Evolutionary conservation across 176 grass and related monocot species (phyloP).

Genomic region (Poa annua): DNA sequence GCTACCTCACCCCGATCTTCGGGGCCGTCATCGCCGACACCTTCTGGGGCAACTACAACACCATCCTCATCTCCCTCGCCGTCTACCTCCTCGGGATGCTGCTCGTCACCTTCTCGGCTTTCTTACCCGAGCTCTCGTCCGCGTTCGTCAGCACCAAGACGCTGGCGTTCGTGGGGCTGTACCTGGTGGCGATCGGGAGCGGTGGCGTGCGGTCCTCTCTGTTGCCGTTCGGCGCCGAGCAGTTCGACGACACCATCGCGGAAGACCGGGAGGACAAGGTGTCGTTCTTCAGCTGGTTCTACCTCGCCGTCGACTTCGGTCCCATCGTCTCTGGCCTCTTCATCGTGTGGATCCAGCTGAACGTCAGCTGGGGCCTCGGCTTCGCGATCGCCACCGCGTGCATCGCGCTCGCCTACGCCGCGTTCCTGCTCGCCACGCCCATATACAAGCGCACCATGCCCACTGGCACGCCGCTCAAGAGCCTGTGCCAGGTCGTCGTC

Average conservation of each 20-base stretch:
- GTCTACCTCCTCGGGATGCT: constrained; percentile 62
- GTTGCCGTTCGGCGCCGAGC: constrained; percentile 67
- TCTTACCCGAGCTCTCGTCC: constrained; percentile 23
- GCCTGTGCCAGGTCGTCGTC: constrained; percentile 63
- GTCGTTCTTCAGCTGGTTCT: constrained; percentile 76
- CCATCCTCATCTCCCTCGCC: constrained; percentile 54
- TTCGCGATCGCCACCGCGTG: constrained; percentile 62
- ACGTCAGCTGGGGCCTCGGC: constrained; percentile 66
- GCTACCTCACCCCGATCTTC: constrained; percentile 59
- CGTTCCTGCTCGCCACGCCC: constrained; percentile 56
- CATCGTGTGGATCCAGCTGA: constrained; percentile 65
- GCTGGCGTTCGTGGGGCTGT: constrained; percentile 59
- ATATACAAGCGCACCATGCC: constrained; percentile 51
- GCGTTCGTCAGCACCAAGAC: background rate
- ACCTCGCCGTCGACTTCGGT: constrained; percentile 67
- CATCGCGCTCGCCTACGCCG: constrained; percentile 52
- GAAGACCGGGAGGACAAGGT: constrained; percentile 46
- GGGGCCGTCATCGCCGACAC: constrained; percentile 64
- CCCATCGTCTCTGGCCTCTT: constrained; percentile 50
- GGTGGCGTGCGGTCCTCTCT: constrained; percentile 63
- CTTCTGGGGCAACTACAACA: constrained; percentile 62
- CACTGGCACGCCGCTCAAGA: constrained; percentile 54
- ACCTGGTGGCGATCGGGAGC: constrained; percentile 66
- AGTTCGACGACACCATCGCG: constrained; percentile 58
- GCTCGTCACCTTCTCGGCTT: constrained; percentile 57